Base-by-base conservation (phyloP, 2,329 filamentous ascomycete species). In the Fusarium sp. region DNA sequence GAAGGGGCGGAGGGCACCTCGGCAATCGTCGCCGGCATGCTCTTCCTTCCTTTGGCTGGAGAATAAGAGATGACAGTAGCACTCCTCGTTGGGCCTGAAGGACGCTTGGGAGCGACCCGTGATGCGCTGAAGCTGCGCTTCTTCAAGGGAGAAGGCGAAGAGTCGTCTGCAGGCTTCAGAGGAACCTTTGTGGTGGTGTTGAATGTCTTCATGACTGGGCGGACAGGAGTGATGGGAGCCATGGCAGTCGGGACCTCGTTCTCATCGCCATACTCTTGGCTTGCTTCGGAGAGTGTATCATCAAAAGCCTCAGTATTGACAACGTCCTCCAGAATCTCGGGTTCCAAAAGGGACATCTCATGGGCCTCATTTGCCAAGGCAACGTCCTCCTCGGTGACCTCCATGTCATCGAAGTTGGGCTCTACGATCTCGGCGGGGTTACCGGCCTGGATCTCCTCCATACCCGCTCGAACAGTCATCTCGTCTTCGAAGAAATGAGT, bases 141-240 rank as follows among this genome's bases (percentile, higher is more conserved):
- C 74, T 84, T 86, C 43, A 78, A 68, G 62, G 82, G 76, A 57
- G 80, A 79, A 33, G 85, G 78, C 52, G 86, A 80, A 72, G 85
- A 79, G 74, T 91, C 78, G 72, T 87, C 90, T 23, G 89, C 88
- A 5, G 88, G 82, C 76, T 92, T 93, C 39, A 94, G 79, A 3
- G 91, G 91, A 6, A 94, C 88, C 78, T 94, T 94, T 25, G 90
- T 91, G 1, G 92, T 88, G 0, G 92, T 94, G 76, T 91, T 87
- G 65, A 90, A 87, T 4, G 74, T 70, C 55, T 83, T 82, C n/a
- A 77, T 79, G n/a, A 82, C 72, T 0, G 80, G 78, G 17, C 87
- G 84, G 48, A 84, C 79, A 0, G 90, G 90, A 2, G 90, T 91
- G 10, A 82, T 79, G 3, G 86, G 87, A 23, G 68, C 63, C 31